These are phyloP conservation scores for Mucor ambiguus DNA, from an alignment of 371 early-diverging fungal species.

Conservation along the genomic window DNA sequence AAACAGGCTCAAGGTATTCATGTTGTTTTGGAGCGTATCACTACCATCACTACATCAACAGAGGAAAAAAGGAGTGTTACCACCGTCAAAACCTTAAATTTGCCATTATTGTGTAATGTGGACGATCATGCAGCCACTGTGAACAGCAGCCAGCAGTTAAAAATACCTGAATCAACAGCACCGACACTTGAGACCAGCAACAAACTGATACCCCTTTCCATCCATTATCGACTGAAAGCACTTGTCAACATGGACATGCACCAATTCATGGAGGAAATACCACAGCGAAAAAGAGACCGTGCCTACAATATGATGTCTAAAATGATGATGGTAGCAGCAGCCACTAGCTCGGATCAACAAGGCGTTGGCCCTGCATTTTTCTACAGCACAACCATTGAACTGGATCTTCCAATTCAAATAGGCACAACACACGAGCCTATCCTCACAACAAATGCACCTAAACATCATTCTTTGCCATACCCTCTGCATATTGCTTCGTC, in stretches of 20 bases:
- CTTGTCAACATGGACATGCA: slow-evolving; percentile 26
- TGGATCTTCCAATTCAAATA: slow-evolving; percentile 22
- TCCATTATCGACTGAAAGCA: slow-evolving; percentile 28
- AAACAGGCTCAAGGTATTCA: slow-evolving; percentile 28
- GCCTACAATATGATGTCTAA: slow-evolving; percentile 19
- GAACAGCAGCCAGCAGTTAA: neutral
- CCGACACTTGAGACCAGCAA: slow-evolving; percentile 1
- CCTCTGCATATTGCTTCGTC: neutral
- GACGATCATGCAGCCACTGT: slow-evolving; percentile 11
- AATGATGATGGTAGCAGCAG: slow-evolving; percentile 4
- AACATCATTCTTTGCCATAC: neutral
- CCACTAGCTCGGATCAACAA: neutral
- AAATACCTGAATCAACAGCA: neutral
- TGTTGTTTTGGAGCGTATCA: slow-evolving; percentile 26
- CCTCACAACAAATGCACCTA: neutral
- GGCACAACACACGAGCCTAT: slow-evolving; percentile 17
- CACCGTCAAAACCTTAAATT: slow-evolving; percentile 7
- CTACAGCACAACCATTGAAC: slow-evolving; percentile 8
- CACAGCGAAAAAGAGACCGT: slow-evolving; percentile 13
- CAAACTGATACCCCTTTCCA: slow-evolving; percentile 19
- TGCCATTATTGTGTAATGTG: slow-evolving; percentile 30
- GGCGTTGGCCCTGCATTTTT: slow-evolving; percentile 9
- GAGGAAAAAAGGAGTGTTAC: slow-evolving; percentile 18
- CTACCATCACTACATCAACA: slow-evolving; percentile 3
- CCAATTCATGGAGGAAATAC: slow-evolving; percentile 11